These are phyloP conservation scores for Picea engelmannii DNA, from an alignment of 83 land plant genomes.

Conservation along the genomic window DNA sequence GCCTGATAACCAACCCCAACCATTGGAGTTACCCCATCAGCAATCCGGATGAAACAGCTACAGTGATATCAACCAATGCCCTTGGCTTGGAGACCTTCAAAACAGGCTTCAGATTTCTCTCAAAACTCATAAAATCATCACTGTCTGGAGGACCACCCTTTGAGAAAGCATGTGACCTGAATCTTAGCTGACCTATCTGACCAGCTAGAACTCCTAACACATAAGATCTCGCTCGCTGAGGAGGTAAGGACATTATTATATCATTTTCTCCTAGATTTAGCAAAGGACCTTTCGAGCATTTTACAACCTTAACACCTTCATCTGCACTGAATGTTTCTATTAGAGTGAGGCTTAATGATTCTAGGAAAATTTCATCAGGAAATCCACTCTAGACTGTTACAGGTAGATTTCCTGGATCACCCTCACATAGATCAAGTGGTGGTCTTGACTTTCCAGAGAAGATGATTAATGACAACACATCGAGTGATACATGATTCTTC, in stretches of 20 bases:
- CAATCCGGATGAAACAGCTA: too few species aligned
- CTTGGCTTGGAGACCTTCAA: too few species aligned
- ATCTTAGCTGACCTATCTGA: slow-evolving; percentile 80
- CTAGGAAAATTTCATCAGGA: slow-evolving; percentile 83
- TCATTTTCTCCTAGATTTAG: slow-evolving; percentile 83
- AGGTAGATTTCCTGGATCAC: slow-evolving; percentile 85
- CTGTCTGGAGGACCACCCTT: slow-evolving; percentile 93
- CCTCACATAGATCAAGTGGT: slow-evolving; percentile 79
- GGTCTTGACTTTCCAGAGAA: slow-evolving; percentile 91
- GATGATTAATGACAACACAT: slow-evolving; percentile 89
- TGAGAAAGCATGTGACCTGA: slow-evolving; percentile 90
- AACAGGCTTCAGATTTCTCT: slow-evolving; percentile 87
- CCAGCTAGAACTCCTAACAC: slow-evolving; percentile 92
- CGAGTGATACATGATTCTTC: slow-evolving; percentile 84
- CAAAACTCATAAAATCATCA: slow-evolving; percentile 94
- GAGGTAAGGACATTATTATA: slow-evolving; percentile 67
- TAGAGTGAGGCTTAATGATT: slow-evolving; percentile 83
- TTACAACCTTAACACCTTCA: slow-evolving; percentile 90
- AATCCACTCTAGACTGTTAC: slow-evolving; percentile 98
- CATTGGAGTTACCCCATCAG: slow-evolving; percentile 80
- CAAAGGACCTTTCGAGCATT: slow-evolving; percentile 53
- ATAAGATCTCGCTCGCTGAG: slow-evolving; percentile 92
- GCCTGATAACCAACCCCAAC: slow-evolving; percentile 86
- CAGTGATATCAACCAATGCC: too few species aligned
- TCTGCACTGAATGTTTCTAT: slow-evolving; percentile 71